phyloP scores from a whole-genome alignment of 495 filamentous ascomycete genomes.

The Penicillium ochrochloron region DNA sequence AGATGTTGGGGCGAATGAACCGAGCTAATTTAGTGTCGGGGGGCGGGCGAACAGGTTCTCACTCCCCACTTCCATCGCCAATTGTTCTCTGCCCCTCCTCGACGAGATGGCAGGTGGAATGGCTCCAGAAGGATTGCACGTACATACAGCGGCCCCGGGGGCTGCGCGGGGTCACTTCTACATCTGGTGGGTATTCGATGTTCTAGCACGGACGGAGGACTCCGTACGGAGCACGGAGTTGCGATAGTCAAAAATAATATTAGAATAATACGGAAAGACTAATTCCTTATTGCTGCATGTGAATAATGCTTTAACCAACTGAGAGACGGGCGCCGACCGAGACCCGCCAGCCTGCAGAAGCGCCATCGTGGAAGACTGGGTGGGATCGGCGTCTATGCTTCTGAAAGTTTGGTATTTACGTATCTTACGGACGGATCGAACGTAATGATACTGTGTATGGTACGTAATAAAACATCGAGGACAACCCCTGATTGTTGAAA shows the following conservation, averaged over 20 bases:
- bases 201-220: not conserved
- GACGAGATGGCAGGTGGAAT: constrained; percentile 7
- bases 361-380: constrained; percentile 8
- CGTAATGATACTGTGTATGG: constrained; percentile 12
- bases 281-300: constrained; percentile 4
- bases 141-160: not conserved
- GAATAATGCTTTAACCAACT: not conserved
- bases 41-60: not conserved
- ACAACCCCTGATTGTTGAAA: not conserved
- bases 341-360: not conserved
- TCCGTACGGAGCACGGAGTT: not conserved
- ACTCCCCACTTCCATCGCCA: not conserved
- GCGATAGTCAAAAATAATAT: not conserved
- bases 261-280: not conserved
- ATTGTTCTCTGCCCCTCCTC: not conserved
- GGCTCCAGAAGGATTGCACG: constrained; percentile 7
- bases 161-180: not conserved
- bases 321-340: constrained; percentile 2
- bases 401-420: not conserved
- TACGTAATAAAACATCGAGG: constrained; percentile 14
- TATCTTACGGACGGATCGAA: not conserved
- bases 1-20: not conserved
- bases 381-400: not conserved
- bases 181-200: not conserved
- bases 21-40: not conserved